phyloP scores from a whole-genome alignment of 768 basidiomycete species.

The Rhizopogon rudus region DNA sequence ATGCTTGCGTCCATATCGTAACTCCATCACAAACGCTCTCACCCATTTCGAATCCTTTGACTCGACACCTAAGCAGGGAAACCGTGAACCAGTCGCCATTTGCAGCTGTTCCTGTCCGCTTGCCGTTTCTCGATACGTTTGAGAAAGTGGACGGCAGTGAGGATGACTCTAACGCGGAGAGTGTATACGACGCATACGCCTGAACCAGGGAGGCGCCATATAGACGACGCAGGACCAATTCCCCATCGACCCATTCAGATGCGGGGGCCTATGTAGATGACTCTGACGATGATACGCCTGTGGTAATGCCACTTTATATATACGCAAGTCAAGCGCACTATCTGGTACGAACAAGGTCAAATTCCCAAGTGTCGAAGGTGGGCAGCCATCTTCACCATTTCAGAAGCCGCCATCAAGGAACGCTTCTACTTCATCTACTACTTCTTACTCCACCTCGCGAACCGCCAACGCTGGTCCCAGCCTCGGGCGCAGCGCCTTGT shows the following conservation, averaged over 20 bases:
- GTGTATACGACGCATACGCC: slow-evolving; percentile 26
- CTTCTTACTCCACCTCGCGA: slow-evolving; percentile 9
- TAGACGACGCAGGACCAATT: slow-evolving; percentile 10
- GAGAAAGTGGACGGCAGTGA: neutral
- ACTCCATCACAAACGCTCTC: slow-evolving; percentile 26
- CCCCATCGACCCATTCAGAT: slow-evolving; percentile 25
- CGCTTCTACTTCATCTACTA: slow-evolving; percentile 17
- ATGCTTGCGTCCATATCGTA: slow-evolving; percentile 21
- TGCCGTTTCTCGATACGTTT: slow-evolving; percentile 56
- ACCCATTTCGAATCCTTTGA: slow-evolving; percentile 83
- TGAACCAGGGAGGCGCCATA: slow-evolving; percentile 12
- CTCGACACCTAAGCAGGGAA: slow-evolving; percentile 84
- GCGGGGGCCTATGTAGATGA: slow-evolving; percentile 33
- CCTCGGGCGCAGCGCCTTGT: slow-evolving; percentile 21
- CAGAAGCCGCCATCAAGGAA: slow-evolving; percentile 21
- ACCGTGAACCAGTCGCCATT: slow-evolving; percentile 19
- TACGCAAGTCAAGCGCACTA: slow-evolving; percentile 13
- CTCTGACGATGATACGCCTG: slow-evolving; percentile 28
- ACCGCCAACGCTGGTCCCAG: slow-evolving; percentile 5
- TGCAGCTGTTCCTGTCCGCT: slow-evolving; percentile 23
- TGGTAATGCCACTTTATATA: slow-evolving; percentile 21
- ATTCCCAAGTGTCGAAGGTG: slow-evolving; percentile 26
- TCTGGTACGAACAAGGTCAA: slow-evolving; percentile 22
- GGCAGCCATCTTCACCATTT: slow-evolving; percentile 3
- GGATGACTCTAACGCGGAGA: slow-evolving; percentile 27